These are phyloP conservation scores for Trichoderma hamatum DNA, from an alignment of 2,329 filamentous ascomycete species.

Conservation along the genomic window DNA sequence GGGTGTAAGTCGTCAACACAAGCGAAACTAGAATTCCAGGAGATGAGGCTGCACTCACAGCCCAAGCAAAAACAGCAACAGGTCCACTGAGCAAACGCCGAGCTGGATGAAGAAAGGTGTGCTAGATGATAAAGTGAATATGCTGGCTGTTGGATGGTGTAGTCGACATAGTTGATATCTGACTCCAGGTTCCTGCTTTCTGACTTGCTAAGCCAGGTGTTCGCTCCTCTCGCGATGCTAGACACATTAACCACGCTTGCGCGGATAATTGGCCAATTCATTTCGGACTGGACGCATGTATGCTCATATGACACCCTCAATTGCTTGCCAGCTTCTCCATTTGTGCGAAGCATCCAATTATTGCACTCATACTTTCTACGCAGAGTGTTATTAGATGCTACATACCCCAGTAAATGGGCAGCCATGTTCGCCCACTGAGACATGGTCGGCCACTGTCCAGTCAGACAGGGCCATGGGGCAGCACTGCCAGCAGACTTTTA, in stretches of 20 bases:
- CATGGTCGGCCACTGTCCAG: background rate
- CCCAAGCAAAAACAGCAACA: constrained; percentile 29
- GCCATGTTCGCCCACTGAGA: background rate
- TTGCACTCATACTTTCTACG: background rate
- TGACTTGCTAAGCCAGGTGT: constrained; percentile 3
- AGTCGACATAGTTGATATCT: constrained; percentile 11
- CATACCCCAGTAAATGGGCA: background rate
- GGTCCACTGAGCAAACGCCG: constrained; percentile 2
- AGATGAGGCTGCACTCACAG: constrained; percentile 17
- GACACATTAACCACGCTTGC: constrained; percentile 12
- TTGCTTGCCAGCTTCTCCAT: background rate
- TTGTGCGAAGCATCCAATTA: constrained; percentile 1
- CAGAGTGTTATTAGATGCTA: background rate
- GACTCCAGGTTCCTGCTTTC: background rate
- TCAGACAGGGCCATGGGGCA: constrained; percentile 1
- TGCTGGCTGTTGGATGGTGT: background rate
- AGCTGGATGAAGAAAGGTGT: background rate
- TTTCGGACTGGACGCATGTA: background rate
- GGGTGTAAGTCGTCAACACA: background rate
- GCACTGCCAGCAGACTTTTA: constrained; percentile 5
- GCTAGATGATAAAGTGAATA: background rate
- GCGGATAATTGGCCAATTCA: constrained; percentile 6
- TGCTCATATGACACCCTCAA: constrained; percentile 11
- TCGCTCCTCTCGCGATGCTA: constrained; percentile 1
- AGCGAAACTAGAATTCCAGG: background rate